These are phyloP conservation scores for Verticillium alfalfae DNA, from an alignment of 2,329 filamentous ascomycete species.

Conservation along the genomic window DNA sequence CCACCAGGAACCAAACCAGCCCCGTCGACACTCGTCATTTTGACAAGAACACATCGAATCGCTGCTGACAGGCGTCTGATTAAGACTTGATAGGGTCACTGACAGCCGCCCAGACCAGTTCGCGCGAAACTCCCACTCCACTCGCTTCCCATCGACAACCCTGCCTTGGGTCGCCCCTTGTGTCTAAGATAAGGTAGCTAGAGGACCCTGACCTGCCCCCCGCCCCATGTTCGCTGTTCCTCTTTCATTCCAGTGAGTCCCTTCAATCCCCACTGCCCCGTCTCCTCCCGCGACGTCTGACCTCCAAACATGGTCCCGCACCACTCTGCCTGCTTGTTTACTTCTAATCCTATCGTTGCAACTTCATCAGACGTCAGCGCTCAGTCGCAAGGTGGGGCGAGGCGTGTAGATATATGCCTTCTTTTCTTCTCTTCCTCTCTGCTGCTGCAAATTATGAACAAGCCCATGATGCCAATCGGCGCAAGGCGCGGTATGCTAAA, in stretches of 20 bases:
- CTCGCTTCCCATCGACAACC: not conserved
- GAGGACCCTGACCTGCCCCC: not conserved
- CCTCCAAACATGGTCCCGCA: not conserved
- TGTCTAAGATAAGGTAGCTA: not conserved
- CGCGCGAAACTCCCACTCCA: not conserved
- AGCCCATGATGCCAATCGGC: not conserved
- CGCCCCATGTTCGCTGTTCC: slow-evolving; percentile 7
- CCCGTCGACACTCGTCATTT: too few species aligned
- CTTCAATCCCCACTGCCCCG: not conserved
- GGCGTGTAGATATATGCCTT: not conserved
- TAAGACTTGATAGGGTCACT: not conserved
- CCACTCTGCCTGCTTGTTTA: not conserved
- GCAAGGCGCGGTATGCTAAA: slow-evolving; percentile 6
- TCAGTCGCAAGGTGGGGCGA: not conserved
- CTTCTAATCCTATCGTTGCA: not conserved
- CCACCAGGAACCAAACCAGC: not conserved
- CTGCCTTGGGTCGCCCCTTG: not conserved
- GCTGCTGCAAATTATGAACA: not conserved
- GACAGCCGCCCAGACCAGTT: not conserved
- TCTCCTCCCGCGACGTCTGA: not conserved
- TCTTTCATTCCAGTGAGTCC: not conserved
- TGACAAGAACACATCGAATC: not conserved
- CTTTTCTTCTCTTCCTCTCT: not conserved
- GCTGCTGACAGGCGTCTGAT: not conserved
- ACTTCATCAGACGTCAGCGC: not conserved